Conservation (phyloP, 176 grass and related monocot genomes). For the Carex pumila region DNA sequence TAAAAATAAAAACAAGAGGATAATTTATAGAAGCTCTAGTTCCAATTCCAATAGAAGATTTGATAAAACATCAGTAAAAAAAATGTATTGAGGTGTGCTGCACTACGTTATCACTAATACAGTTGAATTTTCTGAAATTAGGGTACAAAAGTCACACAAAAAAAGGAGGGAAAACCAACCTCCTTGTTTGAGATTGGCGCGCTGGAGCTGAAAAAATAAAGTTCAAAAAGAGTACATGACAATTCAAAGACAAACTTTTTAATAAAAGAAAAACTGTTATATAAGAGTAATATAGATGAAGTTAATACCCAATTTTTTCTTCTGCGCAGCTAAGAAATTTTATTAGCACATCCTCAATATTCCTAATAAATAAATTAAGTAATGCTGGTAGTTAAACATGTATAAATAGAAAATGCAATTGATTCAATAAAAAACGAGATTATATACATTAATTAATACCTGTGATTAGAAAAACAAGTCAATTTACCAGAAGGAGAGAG, state of each 20-base stretch:
- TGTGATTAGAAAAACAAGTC: not conserved
- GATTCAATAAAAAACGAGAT: no score
- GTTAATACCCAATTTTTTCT: not conserved
- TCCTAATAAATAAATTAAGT: not conserved
- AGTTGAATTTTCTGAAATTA: not conserved
- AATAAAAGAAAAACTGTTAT: not conserved
- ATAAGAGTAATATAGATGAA: not conserved
- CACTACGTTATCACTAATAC: not conserved
- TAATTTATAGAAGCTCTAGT: no score
- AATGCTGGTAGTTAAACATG: not conserved
- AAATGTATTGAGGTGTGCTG: no score
- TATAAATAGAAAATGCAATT: not conserved
- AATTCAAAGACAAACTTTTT: not conserved
- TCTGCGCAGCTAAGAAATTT: not conserved
- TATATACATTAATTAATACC: not conserved
- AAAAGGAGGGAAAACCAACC: not conserved
- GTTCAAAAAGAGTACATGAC: not conserved
- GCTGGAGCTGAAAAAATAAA: not conserved
- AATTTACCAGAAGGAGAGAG: not conserved
- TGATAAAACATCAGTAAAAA: no score
- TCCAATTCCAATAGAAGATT: no score
- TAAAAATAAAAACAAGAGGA: no score
- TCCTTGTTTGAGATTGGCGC: not conserved
- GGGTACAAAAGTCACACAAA: not conserved
- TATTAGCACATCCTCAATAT: not conserved